phyloP scores from a whole-genome alignment of 148 eudicot species.

The Rhododendron vialii region DNA sequence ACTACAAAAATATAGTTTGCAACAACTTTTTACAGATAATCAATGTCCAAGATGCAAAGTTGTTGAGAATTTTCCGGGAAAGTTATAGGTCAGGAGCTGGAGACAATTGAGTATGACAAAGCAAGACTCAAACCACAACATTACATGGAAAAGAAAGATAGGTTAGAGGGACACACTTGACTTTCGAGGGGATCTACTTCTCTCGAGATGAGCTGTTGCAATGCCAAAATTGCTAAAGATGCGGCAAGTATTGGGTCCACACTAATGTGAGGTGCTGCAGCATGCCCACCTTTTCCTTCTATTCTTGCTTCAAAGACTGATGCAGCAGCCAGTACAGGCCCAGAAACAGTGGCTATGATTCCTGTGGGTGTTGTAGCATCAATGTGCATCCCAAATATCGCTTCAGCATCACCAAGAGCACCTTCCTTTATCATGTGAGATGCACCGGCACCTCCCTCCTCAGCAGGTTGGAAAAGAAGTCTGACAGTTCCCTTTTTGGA shows the following conservation, averaged over 20 bases:
- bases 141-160: neutral
- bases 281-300: slow-evolving; percentile 79
- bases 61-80: neutral
- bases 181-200: slow-evolving; percentile 77
- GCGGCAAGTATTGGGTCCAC: slow-evolving; percentile 64
- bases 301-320: slow-evolving; percentile 60
- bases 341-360: slow-evolving; percentile 45
- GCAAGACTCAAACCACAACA: neutral
- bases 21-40: neutral
- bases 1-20: neutral
- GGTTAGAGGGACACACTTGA: slow-evolving; percentile 34
- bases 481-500: slow-evolving; percentile 66
- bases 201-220: slow-evolving; percentile 73
- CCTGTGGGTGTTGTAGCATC: slow-evolving; percentile 56
- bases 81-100: neutral
- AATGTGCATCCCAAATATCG: slow-evolving; percentile 81
- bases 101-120: neutral
- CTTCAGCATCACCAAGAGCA: slow-evolving; percentile 83
- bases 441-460: slow-evolving; percentile 95
- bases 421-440: slow-evolving; percentile 81
- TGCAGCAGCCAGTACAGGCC: slow-evolving; percentile 66
- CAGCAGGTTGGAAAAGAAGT: slow-evolving; percentile 89
- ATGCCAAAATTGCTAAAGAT: slow-evolving; percentile 52
- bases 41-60: neutral
- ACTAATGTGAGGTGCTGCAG: slow-evolving; percentile 58